Conservation (phyloP, 108 stramenopile genomes). For the Mediolabrus comicus region DNA sequence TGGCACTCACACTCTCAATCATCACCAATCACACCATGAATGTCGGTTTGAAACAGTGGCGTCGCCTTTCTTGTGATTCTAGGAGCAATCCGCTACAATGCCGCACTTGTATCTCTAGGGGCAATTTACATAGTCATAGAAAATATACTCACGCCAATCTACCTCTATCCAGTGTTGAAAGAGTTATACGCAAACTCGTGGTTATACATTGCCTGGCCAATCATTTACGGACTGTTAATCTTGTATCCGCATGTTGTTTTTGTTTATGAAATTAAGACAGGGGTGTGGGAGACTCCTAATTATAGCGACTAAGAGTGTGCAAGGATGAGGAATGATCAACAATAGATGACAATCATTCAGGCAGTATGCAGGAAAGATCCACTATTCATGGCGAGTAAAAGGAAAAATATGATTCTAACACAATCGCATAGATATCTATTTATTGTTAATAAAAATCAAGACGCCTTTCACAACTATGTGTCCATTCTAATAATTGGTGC, state of each 20-base stretch:
- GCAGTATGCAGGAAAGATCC: no score
- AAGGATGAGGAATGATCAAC: background rate
- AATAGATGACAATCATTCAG: no score
- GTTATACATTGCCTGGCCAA: background rate
- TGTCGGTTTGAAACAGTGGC: no score
- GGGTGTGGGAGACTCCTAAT: background rate
- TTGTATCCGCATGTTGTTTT: conserved; percentile 5
- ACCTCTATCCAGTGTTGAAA: background rate
- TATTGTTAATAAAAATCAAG: no score
- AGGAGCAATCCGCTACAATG: conserved; percentile 10
- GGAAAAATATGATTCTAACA: no score
- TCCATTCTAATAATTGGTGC: no score
- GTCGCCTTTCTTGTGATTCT: conserved; percentile 3
- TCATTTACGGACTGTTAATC: background rate
- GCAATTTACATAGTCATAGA: conserved; percentile 7
- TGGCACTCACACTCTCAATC: no score
- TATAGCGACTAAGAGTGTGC: background rate
- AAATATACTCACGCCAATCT: background rate
- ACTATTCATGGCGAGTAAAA: no score
- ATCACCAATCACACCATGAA: no score
- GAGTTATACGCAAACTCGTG: background rate
- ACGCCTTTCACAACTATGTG: no score
- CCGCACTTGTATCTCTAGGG: conserved; percentile 3
- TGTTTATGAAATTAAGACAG: conserved; percentile 3
- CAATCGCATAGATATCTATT: no score